A percentile compares a stretch with the other conserved stretches of the same genome.
Conservation (phyloP, 768 basidiomycete species). For the Psilocybe cyanescens region DNA sequence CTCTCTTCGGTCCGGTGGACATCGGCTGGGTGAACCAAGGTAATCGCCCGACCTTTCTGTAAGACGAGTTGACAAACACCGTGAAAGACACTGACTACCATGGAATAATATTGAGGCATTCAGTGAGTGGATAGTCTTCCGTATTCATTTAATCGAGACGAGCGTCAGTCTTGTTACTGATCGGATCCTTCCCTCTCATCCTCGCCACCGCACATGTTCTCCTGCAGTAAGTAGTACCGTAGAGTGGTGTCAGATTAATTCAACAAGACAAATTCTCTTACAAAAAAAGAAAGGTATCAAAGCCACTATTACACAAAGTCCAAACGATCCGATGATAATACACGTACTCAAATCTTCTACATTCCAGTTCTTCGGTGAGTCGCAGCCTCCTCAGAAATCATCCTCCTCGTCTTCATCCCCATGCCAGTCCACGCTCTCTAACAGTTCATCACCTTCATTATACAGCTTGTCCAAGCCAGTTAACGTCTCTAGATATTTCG, state of each 20-base stretch:
- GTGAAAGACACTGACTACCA: neutral
- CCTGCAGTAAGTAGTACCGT: too few relatives aligned
- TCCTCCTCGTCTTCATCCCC: conserved; percentile 55
- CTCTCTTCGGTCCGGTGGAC: neutral
- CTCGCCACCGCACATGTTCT: too few relatives aligned
- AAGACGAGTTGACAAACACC: neutral
- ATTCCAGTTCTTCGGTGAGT: too few relatives aligned
- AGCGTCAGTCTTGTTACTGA: too few relatives aligned
- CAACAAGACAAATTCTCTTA: neutral
- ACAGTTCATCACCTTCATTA: conserved; percentile 69
- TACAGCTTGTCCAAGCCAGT: conserved; percentile 83
- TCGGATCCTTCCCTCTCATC: too few relatives aligned
- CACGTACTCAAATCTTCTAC: neutral
- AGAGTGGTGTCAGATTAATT: too few relatives aligned
- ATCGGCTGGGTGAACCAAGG: neutral
- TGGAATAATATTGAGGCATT: neutral
- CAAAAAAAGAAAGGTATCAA: neutral
- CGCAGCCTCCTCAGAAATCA: conserved; percentile 16
- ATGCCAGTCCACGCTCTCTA: conserved; percentile 81
- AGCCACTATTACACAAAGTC: neutral
- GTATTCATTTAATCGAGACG: neutral
- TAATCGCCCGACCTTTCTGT: neutral
- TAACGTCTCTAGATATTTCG: conserved; percentile 69
- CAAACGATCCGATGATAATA: neutral
- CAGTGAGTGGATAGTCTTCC: neutral